A percentile compares a stretch with the other conserved stretches of the same genome.
These are phyloP conservation scores for Saccharum hybrid DNA, from an alignment of 202 grass and related monocot species.

Conservation along the genomic window DNA sequence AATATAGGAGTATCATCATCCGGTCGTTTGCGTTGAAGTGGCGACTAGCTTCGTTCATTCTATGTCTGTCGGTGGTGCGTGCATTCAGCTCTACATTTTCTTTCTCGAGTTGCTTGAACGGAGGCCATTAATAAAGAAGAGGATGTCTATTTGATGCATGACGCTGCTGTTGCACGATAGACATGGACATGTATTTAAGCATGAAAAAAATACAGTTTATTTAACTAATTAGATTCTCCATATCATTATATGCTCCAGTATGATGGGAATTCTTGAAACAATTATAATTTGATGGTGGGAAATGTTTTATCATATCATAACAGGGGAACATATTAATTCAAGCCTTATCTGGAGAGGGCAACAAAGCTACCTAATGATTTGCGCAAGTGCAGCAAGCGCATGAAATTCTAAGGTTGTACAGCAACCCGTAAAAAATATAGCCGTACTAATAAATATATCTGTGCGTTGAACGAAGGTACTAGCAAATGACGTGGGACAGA, in stretches of 20 bases:
- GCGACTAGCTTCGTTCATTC: background rate
- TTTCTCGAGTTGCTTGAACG: background rate
- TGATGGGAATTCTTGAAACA: too few relatives aligned
- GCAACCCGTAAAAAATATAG: too few relatives aligned
- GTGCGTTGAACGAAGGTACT: too few relatives aligned
- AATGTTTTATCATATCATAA: too few relatives aligned
- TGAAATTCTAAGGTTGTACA: too few relatives aligned
- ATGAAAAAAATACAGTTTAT: background rate
- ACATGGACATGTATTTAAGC: background rate
- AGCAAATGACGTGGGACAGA: too few relatives aligned
- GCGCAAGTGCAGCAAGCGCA: too few relatives aligned
- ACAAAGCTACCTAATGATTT: too few relatives aligned
- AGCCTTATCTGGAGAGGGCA: too few relatives aligned
- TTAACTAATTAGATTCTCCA: background rate
- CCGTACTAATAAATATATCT: too few relatives aligned
- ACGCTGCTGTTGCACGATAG: background rate
- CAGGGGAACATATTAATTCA: background rate
- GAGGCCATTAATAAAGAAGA: background rate
- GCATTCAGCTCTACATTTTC: background rate
- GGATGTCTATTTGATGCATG: background rate
- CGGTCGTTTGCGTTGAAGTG: background rate
- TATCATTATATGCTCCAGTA: background rate
- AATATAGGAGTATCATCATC: background rate
- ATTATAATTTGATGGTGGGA: too few relatives aligned
- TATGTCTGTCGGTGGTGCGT: conserved; percentile 3